phyloP scores from a whole-genome alignment of 345 rosid species.

The Eucalyptus albens region DNA sequence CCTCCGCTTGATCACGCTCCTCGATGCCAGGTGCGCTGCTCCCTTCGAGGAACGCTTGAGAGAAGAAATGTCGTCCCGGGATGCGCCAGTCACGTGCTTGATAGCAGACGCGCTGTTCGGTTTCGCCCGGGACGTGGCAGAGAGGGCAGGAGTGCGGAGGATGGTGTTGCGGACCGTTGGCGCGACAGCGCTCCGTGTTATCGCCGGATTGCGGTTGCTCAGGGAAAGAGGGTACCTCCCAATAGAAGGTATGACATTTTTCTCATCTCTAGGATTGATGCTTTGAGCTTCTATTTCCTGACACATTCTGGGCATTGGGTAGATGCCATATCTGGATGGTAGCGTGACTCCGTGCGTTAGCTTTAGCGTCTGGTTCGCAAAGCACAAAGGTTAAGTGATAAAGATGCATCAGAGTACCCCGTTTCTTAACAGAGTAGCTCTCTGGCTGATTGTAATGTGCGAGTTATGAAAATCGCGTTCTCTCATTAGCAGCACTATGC shows the following conservation, averaged over 20 bases:
- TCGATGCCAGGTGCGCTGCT: neutral
- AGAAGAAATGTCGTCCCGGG: neutral
- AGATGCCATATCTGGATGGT: neutral
- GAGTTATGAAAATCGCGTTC: neutral
- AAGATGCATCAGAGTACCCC: neutral
- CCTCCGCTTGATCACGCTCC: neutral
- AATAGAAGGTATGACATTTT: neutral
- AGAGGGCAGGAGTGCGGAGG: slow-evolving; percentile 7
- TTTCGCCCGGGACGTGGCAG: slow-evolving; percentile 13
- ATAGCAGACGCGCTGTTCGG: slow-evolving; percentile 7
- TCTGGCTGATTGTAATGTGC: neutral
- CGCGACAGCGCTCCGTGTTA: slow-evolving; percentile 12
- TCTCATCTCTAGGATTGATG: neutral
- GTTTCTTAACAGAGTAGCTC: neutral
- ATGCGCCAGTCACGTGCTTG: slow-evolving; percentile 5
- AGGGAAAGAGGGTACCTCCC: slow-evolving; percentile 25
- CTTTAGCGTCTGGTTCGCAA: neutral
- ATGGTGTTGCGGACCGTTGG: slow-evolving; percentile 22
- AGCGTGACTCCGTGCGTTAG: neutral
- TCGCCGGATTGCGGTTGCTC: slow-evolving; percentile 13
- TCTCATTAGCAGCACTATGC: neutral
- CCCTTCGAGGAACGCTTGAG: slow-evolving; percentile 14
- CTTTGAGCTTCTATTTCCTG: neutral
- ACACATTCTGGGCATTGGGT: neutral
- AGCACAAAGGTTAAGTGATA: neutral